Evolutionary conservation across 139 green algal species (phyloP).

Genomic region (Yamagishiella unicocca): DNA sequence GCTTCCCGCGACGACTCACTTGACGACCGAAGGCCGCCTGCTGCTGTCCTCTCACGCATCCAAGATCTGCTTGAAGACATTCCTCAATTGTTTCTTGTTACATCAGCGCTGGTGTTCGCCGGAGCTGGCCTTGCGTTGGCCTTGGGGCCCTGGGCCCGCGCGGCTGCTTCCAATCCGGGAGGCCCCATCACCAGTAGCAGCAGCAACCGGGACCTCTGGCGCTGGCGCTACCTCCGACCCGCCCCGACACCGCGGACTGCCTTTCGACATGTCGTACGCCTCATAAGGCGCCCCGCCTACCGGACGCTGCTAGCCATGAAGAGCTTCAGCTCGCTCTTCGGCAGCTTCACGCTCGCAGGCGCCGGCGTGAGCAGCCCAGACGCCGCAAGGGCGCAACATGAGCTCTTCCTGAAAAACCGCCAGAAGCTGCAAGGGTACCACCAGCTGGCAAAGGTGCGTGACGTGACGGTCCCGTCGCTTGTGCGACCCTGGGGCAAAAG

Average conservation of each 20-base stretch:
- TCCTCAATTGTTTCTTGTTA: neutral
- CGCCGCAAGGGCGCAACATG: neutral
- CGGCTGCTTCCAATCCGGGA: neutral
- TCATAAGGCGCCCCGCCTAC: neutral
- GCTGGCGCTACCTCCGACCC: no score
- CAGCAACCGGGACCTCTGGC: no score
- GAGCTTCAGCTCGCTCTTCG: neutral
- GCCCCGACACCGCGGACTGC: no score
- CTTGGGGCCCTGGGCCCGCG: neutral
- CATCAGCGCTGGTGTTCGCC: neutral
- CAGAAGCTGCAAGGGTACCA: constrained; percentile 78
- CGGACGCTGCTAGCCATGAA: neutral
- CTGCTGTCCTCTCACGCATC: neutral
- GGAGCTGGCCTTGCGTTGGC: neutral
- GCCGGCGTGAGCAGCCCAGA: neutral
- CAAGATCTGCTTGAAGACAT: neutral
- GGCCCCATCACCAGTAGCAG: neutral
- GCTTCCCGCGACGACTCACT: constrained; percentile 8
- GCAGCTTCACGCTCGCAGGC: neutral
- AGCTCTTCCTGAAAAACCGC: neutral
- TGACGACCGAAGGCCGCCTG: neutral
- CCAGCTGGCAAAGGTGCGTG: constrained; percentile 65
- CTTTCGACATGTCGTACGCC: neutral
- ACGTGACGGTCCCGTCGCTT: no score
- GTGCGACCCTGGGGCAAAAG: no score